Conservation (phyloP, 2,329 filamentous ascomycete genomes). For the Incumbomyces delicatus region DNA sequence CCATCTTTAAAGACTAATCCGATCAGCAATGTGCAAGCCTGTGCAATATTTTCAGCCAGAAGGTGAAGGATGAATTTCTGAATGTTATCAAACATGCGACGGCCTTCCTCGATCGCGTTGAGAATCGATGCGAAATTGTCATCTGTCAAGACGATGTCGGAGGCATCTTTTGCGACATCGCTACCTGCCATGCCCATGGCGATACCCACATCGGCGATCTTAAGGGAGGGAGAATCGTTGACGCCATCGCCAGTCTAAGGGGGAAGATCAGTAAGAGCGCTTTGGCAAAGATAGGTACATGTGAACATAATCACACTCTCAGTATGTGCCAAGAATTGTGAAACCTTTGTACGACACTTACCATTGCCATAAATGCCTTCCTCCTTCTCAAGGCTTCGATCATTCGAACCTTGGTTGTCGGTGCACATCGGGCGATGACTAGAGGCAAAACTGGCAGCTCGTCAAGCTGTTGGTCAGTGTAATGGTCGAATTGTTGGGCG, state of each 20-base stretch:
- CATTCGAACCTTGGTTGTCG: constrained; percentile 70
- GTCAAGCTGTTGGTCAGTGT: constrained; percentile 61
- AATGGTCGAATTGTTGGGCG: constrained; percentile 62
- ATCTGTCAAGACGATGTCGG: constrained; percentile 61
- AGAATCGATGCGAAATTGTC: constrained; percentile 86
- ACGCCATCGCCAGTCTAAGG: constrained; percentile 66
- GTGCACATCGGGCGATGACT: constrained; percentile 50
- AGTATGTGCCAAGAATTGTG: too few species aligned
- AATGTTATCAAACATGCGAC: constrained; percentile 81
- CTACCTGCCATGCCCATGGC: constrained; percentile 75
- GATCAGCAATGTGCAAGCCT: constrained; percentile 70
- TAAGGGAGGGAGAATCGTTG: constrained; percentile 75
- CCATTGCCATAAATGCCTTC: constrained; percentile 67
- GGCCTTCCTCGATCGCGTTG: constrained; percentile 71
- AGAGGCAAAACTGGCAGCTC: constrained; percentile 41
- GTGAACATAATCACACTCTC: too few species aligned
- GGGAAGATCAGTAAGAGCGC: background rate
- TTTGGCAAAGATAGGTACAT: background rate
- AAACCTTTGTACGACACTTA: constrained; percentile 1
- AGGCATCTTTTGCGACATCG: constrained; percentile 65
- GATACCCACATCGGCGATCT: constrained; percentile 74
- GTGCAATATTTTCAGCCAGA: constrained; percentile 70
- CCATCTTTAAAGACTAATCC: constrained; percentile 72
- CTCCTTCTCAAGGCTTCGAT: constrained; percentile 54
- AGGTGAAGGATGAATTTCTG: constrained; percentile 79